Conservation (phyloP, 768 basidiomycete genomes). For the Myochromella boudieri region DNA sequence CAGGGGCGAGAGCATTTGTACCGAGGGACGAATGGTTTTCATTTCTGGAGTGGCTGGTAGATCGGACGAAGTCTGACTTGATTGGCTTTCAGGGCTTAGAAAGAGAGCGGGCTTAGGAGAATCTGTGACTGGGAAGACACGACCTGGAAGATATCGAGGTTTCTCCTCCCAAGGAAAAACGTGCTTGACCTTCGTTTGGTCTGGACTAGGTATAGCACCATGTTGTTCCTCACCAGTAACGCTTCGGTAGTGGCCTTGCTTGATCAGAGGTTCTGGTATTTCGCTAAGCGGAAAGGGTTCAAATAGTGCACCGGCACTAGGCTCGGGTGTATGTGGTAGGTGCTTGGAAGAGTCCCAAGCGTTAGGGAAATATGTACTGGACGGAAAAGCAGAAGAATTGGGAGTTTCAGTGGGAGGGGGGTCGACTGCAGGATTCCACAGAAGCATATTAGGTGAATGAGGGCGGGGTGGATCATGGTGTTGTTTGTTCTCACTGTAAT, state of each 20-base stretch:
- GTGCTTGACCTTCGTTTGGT: constrained; percentile 66
- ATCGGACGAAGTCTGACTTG: constrained; percentile 36
- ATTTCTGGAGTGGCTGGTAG: constrained; percentile 37
- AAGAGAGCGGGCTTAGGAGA: constrained; percentile 50
- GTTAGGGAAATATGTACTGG: constrained; percentile 79
- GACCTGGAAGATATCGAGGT: constrained; percentile 62
- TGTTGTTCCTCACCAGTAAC: constrained; percentile 51
- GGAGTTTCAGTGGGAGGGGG: constrained; percentile 72
- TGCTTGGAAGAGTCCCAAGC: constrained; percentile 72
- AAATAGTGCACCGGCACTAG: constrained; percentile 55
- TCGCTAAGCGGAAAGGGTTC: constrained; percentile 55
- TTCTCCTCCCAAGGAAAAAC: constrained; percentile 97
- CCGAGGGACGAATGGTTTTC: constrained; percentile 19
- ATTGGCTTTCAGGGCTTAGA: constrained; percentile 35
- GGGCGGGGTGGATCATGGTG: constrained; percentile 38
- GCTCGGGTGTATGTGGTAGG: constrained; percentile 29
- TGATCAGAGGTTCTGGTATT: constrained; percentile 67
- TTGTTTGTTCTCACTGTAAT: constrained; percentile 9
- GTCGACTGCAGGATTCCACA: constrained; percentile 82
- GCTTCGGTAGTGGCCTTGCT: constrained; percentile 72
- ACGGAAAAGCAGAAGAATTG: constrained; percentile 58
- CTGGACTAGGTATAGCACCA: constrained; percentile 55
- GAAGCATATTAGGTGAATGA: constrained; percentile 59
- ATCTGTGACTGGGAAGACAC: constrained; percentile 72
- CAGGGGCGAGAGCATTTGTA: constrained; percentile 40